phyloP scores from a whole-genome alignment of 306 rosid species.

The Trichosanthes cucumerina region DNA sequence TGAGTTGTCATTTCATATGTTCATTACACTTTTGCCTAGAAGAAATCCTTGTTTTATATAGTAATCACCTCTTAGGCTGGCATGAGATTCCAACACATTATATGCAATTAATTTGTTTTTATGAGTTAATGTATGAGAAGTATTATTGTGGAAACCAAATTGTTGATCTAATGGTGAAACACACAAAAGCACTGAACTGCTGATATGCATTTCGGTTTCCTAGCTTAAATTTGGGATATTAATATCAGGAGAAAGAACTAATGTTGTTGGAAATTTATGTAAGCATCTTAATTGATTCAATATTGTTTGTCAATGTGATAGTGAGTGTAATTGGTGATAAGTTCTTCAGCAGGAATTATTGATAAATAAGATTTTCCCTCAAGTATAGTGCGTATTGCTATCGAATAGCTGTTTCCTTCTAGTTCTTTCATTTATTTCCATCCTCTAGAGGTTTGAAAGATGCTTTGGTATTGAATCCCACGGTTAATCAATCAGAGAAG shows the following conservation, averaged over 20 bases:
- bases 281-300: background rate
- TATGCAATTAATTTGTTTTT: background rate
- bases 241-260: background rate
- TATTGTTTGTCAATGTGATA: background rate
- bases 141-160: background rate
- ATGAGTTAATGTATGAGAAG: background rate
- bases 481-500: background rate
- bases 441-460: background rate
- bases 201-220: background rate
- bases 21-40: background rate
- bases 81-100: background rate
- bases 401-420: background rate
- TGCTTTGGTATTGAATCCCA: background rate
- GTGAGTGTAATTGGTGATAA: background rate
- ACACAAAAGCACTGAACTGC: background rate
- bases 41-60: background rate
- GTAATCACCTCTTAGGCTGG: background rate
- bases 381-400: background rate
- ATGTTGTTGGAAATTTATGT: background rate
- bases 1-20: background rate
- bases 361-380: background rate
- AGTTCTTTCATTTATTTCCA: background rate
- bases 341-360: background rate
- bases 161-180: background rate
- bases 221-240: background rate